Evolutionary conservation across 2,329 filamentous ascomycete species (phyloP), one percentile per base, ranked within the genome.

Genomic region (Colletotrichum eremochloae): DNA sequence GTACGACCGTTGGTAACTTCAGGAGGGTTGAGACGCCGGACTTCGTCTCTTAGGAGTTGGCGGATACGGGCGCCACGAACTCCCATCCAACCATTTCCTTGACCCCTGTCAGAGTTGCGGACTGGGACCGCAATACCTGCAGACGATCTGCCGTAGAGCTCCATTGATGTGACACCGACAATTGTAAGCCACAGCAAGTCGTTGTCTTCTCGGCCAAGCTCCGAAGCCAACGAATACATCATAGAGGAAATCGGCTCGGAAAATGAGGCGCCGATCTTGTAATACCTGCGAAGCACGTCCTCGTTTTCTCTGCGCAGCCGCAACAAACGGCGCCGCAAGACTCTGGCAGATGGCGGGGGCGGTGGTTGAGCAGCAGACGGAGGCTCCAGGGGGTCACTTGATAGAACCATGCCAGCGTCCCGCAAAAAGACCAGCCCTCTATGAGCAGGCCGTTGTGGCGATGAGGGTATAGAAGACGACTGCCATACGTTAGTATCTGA

Each of bases 201-300:
- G 77, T 98, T 99, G 81, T 98, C 96, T 86, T 98, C 96, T 65
- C 95, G 93, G 74, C 96, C 96, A 8, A 99, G 89, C 79, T 98
- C 96, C 1, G 95, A 97, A 1, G 96, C 96, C 18, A 99, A 87
- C 0, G 95, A 97, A 82, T 98, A 99, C 79, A 98, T 90, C 84
- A 98, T 92, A 0, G 95, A 97, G 0, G 95, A 96, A 67, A 98
- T 94, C 0, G 96, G 96, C 80, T 99, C 96, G 0, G 96, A 96
- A 79, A 97, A 98, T 2, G 95, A 97, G 3, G 94, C 92, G 52
- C 96, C 96, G 40, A 94, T 88, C 38, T 91, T 89, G 83, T 98
- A 98, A 82, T 99, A 98, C 74, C 90, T 88, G 62, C 93, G 90
- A 48, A 98, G 85, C 0, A 95, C 86, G 0, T 84, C 82, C 81